These are phyloP conservation scores for Cystofilobasidium bisporidii DNA, from an alignment of 768 basidiomycete species.

Conservation along the genomic window DNA sequence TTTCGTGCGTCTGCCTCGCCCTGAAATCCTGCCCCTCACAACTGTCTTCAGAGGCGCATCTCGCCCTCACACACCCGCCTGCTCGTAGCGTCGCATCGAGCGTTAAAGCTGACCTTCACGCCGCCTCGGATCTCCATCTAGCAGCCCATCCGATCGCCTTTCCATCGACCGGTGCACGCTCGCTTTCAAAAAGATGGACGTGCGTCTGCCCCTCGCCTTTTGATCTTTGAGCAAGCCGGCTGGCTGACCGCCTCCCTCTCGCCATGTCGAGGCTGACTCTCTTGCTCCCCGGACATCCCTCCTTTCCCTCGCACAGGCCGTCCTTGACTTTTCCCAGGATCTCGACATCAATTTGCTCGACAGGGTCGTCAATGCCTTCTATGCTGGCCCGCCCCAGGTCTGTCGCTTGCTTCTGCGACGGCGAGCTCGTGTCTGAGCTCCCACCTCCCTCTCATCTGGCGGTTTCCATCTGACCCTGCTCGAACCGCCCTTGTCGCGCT, in stretches of 20 bases:
- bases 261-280: too few relatives aligned
- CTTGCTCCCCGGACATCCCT: too few relatives aligned
- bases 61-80: too few relatives aligned
- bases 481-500: background rate
- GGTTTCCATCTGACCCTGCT: conserved; percentile 3
- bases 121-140: background rate
- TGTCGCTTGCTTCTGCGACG: conserved; percentile 27
- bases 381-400: conserved; percentile 73
- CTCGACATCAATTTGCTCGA: conserved; percentile 90
- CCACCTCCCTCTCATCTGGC: too few relatives aligned
- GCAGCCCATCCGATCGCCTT: background rate
- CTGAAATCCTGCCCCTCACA: background rate
- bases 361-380: conserved; percentile 85
- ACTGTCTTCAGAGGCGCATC: background rate
- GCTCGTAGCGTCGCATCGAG: too few relatives aligned
- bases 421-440: background rate
- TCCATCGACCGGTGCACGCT: background rate
- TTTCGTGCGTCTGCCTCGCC: too few relatives aligned
- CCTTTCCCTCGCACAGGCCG: conserved; percentile 47
- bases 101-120: too few relatives aligned
- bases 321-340: conserved; percentile 87
- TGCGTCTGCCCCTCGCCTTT: background rate
- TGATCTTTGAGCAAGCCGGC: background rate
- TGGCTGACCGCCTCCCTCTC: too few relatives aligned
- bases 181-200: conserved; percentile 2